Evolutionary conservation across 2,329 filamentous ascomycete species (phyloP), one percentile per base, ranked within the genome.

Genomic region (Colletotrichum shisoi): DNA sequence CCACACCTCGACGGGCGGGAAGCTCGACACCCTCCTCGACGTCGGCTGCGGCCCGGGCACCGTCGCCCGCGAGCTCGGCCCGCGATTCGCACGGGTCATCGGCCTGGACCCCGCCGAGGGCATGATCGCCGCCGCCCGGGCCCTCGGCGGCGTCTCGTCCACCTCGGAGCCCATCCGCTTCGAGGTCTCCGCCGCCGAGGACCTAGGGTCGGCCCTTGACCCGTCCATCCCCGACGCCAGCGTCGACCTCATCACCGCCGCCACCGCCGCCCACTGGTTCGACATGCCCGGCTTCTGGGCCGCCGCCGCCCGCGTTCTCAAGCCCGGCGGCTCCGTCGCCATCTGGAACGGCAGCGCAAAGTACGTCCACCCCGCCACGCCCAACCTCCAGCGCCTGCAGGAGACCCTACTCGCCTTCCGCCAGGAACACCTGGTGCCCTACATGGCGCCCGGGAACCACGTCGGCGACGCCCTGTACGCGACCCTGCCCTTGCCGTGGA

Each of bases 201-300:
- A 78, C 0, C 76, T 85, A 2, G 78, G 77, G 19, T 61, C 69
- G 2, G 62, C 74, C 2, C 67, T 78, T 15, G 62, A 70, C 12
- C 72, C 62, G 34, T 71, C 72, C 1, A 66, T 82, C 3, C 68
- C 67, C 2, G 76, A 76, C 48, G 68, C 68, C 48, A 76, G 74
- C 59, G 79, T 86, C 9, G 84, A 86, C 71, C 73, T 86, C n/a
- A 76, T 86, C 68, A 82, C 79, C 0, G 80, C 80, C 9, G 82
- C 82, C 0, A 84, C 78, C 3, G 80, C 83, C 0, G 83, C 83
- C 0, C 86, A 88, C 73, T 88, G 85, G 85, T 87, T 88, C 74
- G 79, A 87, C 70, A 80, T 87, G 79, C 69, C 76, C 0, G 61
- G 62, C 0, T 87, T 87, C 75, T 87, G 83, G 80, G 54, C 68